phyloP scores from a whole-genome alignment of 2,329 filamentous ascomycete genomes.

The Amylocarpus encephaloides region DNA sequence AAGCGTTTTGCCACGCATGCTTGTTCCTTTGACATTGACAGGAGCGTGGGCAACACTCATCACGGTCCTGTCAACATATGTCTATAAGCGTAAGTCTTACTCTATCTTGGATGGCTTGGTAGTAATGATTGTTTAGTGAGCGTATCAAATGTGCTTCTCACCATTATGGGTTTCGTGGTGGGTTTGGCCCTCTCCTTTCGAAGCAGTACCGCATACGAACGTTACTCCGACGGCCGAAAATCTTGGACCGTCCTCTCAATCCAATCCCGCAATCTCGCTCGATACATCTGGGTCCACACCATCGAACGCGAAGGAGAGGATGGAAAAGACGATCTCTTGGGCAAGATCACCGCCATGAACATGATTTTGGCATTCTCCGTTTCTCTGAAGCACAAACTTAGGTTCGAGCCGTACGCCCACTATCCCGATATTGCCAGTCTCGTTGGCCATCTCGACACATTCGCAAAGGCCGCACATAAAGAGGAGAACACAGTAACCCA shows the following conservation, averaged over 20 bases:
- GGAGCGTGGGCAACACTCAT: conserved; percentile 60
- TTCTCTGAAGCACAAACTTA: conserved; percentile 72
- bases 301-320: conserved; percentile 50
- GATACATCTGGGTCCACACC: conserved; percentile 78
- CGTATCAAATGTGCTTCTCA: conserved; percentile 64
- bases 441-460: conserved; percentile 67
- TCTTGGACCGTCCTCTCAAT: conserved; percentile 55
- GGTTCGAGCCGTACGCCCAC: conserved; percentile 74
- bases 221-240: conserved; percentile 56
- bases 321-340: conserved; percentile 61
- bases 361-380: conserved; percentile 72
- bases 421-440: conserved; percentile 69
- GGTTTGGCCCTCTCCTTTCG: conserved; percentile 73
- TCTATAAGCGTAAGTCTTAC: conserved; percentile 30
- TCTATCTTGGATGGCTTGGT: background rate
- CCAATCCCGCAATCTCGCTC: conserved; percentile 61
- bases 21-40: conserved; percentile 60
- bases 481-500: conserved; percentile 36
- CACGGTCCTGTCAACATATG: conserved; percentile 46
- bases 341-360: conserved; percentile 63
- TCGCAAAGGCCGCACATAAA: conserved; percentile 51
- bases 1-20: conserved; percentile 67
- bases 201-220: conserved; percentile 70
- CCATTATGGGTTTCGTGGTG: conserved; percentile 75
- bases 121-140: conserved; percentile 33